phyloP scores from a whole-genome alignment of 441 rosid genomes.

The Brassica balearica region DNA sequence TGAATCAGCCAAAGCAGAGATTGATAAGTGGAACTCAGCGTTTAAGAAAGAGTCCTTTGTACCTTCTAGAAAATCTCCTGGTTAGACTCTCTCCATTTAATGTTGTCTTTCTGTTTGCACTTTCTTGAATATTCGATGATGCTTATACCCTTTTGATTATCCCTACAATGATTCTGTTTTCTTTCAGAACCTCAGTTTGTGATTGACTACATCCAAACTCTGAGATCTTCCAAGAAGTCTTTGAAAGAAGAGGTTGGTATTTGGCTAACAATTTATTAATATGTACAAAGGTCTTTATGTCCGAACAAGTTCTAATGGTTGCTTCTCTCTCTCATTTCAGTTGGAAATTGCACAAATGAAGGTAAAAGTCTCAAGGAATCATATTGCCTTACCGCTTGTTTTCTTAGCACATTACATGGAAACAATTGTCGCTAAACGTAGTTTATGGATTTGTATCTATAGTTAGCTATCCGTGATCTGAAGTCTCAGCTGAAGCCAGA shows the following conservation, averaged over 20 bases:
- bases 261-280: slow-evolving; percentile 1
- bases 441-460: slow-evolving; percentile 41
- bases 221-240: slow-evolving; percentile 80
- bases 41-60: slow-evolving; percentile 73
- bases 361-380: slow-evolving; percentile 46
- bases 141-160: background rate
- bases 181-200: slow-evolving; percentile 74
- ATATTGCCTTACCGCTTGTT: background rate
- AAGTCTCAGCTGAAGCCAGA: slow-evolving; percentile 93
- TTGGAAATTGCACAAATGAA: slow-evolving; percentile 90
- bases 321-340: slow-evolving; percentile 51
- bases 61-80: slow-evolving; percentile 72
- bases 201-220: slow-evolving; percentile 75
- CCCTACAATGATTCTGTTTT: slow-evolving; percentile 23
- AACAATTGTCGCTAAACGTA: slow-evolving; percentile 29
- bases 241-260: slow-evolving; percentile 81
- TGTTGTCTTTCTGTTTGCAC: slow-evolving; percentile 12
- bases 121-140: background rate
- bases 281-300: background rate
- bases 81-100: slow-evolving; percentile 52
- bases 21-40: slow-evolving; percentile 80
- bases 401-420: background rate
- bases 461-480: slow-evolving; percentile 94
- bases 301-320: slow-evolving; percentile 35
- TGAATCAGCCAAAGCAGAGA: slow-evolving; percentile 76